Base-by-base conservation (phyloP, 1,284 basidiomycete species). In the Somion occarium region DNA sequence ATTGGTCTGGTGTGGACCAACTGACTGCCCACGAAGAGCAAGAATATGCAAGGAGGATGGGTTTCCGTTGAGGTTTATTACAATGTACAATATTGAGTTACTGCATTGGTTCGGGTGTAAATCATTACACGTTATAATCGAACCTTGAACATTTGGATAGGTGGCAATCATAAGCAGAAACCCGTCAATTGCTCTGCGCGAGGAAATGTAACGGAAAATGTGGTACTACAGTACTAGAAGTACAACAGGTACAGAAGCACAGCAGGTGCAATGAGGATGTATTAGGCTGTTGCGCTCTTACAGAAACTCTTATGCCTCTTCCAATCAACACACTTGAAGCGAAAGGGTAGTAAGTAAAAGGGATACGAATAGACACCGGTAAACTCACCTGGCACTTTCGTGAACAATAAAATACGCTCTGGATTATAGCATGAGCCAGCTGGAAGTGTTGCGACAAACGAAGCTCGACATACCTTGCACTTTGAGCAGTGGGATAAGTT, bases 1-100 rank as follows among this genome's bases (percentile, higher is more conserved):
- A 96, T 66, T 98, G 94, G 94, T 80, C 82, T 15, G 91, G 91
- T 15, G 30, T 34, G 30, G 94, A 98, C 71, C 78, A 83, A 30
- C 72, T 98, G 56, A 94, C 92, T 5, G 69, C 74, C 34, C 81
- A 87, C 56, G 94, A 98, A 68, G 84, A 94, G 69, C 73, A 76
- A 52, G 89, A 93, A 59, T 98, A 97, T 64, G 91, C 86, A 2
- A 79, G 78, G 61, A 76, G 88, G 53, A 98, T 98, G 94, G 93
- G 93, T 3, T 98, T 34, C 30, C 7, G 15, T 34, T 34, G 30
- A 34, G 34, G 34, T 37, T 37, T 11, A 11, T 37, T n/a, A 11
- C n/a, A 11, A n/a, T 37, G n/a, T n/a, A 37, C 11, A n/a, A 11
- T n/a, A 37, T 11, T 11, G 34, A n/a, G 24, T 45, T 22, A n/a